Evolutionary conservation across 768 basidiomycete genomes (phyloP), one percentile per base, ranked within the genome.

Genomic region (Leccinum subgranulosum): DNA sequence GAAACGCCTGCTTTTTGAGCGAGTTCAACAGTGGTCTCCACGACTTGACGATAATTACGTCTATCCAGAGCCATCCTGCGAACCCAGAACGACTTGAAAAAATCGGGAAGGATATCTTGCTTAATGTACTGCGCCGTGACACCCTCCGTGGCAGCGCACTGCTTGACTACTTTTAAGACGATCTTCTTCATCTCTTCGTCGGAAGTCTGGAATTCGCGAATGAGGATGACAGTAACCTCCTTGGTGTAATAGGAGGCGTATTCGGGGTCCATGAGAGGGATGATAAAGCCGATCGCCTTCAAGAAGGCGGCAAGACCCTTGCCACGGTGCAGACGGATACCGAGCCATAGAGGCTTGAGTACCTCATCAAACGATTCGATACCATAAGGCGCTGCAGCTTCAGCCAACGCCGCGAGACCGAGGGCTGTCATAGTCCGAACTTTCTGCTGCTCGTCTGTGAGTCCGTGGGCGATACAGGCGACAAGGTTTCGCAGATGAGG

Each of bases 141-240:
- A 76, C 97, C 97, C 70, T 99, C 97, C 2, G 97, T 99, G 9
- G 94, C 92, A 31, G 97, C 93, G 68, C 97, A 98, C 73, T 98
- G 97, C 75, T 98, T 97, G 66, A 98, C 95, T 56, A 99, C 97
- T 74, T 98, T 98, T 51, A 99, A 76, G 6, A 99, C 97, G 63
- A 98, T 98, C 81, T 98, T 97, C 84, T 98, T 96, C 97, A 99
- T 99, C 79, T 99, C 97, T 73, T 99, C 97, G 71, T 99, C 97
- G 9, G 96, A 96, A 6, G 95, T 97, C 73, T 96, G 94, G 79
- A 98, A 98, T 76, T 98, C 96, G 68, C 97, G 93, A 61, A 96
- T 96, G 56, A 96, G 88, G 70, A 96, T 95, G 62, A 94, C 89
- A 11, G 92, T 95, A 55, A 96, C 94, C 78, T 98, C 96, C 75